Conservation (phyloP, 495 filamentous ascomycete genomes). For the Hyphodiscus hymeniophilus region DNA sequence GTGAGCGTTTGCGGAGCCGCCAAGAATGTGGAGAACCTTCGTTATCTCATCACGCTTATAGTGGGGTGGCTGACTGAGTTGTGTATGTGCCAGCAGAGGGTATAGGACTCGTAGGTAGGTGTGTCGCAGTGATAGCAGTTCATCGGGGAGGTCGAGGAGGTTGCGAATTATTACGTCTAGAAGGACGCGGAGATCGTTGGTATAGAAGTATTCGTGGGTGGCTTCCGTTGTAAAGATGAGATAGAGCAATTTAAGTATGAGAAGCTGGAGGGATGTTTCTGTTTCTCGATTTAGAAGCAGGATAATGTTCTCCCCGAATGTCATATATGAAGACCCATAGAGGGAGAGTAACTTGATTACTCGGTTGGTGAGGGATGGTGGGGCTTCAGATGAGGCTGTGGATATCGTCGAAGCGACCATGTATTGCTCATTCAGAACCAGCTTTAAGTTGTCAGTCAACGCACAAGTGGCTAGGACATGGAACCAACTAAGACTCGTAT, state of each 20-base stretch:
- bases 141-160: conserved; percentile 81
- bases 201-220: conserved; percentile 97
- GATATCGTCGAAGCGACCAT: conserved; percentile 66
- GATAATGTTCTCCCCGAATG: conserved; percentile 97
- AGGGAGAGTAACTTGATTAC: conserved; percentile 83
- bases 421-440: conserved; percentile 97
- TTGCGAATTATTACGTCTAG: conserved; percentile 96
- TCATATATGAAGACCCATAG: conserved; percentile 73
- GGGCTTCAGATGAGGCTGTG: conserved; percentile 43
- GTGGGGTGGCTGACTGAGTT: conserved; percentile 72
- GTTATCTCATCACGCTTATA: conserved; percentile 89
- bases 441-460: conserved; percentile 39
- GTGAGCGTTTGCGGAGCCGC: conserved; percentile 55
- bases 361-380: conserved; percentile 69
- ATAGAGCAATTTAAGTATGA: conserved; percentile 92
- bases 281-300: conserved; percentile 92
- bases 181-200: conserved; percentile 89
- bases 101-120: conserved; percentile 97
- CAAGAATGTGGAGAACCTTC: conserved; percentile 62
- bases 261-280: conserved; percentile 83
- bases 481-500: conserved; percentile 80
- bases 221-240: conserved; percentile 84
- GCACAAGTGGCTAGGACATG: neutral
- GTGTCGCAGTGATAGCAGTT: conserved; percentile 72
- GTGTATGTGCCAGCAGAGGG: conserved; percentile 83